Percentiles rank a stretch among this genome's conserved stretches.
phyloP scores from a whole-genome alignment of 108 stramenopile species.

The Chaetoceros muelleri region DNA sequence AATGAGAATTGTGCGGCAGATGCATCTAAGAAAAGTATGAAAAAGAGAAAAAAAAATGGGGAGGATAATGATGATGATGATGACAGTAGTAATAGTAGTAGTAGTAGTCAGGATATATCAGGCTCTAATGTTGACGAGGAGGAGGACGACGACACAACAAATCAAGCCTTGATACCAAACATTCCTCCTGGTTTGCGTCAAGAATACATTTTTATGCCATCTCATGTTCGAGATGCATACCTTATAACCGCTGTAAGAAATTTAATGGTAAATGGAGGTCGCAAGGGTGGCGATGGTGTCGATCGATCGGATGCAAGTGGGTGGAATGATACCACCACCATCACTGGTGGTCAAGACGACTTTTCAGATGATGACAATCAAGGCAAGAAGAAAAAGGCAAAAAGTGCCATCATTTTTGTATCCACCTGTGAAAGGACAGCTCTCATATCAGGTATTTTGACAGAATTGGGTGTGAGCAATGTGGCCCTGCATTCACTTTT shows the following conservation, averaged over 20 bases:
- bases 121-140: constrained; percentile 16
- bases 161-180: constrained; percentile 34
- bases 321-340: constrained; percentile 10
- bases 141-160: background rate
- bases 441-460: constrained; percentile 79
- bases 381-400: constrained; percentile 37
- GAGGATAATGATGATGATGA: constrained; percentile 14
- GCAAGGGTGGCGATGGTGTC: constrained; percentile 17
- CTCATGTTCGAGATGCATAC: constrained; percentile 77
- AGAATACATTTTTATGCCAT: constrained; percentile 95
- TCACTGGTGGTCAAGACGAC: constrained; percentile 6
- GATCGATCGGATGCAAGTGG: constrained; percentile 10
- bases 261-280: constrained; percentile 68
- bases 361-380: constrained; percentile 37
- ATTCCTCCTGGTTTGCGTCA: constrained; percentile 84
- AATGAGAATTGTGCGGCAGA: constrained; percentile 20
- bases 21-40: constrained; percentile 11
- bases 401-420: constrained; percentile 91
- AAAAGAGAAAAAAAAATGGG: constrained; percentile 9
- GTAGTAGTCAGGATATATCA: constrained; percentile 5
- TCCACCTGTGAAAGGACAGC: constrained; percentile 92
- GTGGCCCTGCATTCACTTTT: constrained; percentile 89
- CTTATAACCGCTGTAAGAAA: constrained; percentile 59
- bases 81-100: constrained; percentile 6
- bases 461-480: constrained; percentile 79